Evolutionary conservation across 2,329 filamentous ascomycete genomes (phyloP).

Genomic region (Gremmenia infestans): DNA sequence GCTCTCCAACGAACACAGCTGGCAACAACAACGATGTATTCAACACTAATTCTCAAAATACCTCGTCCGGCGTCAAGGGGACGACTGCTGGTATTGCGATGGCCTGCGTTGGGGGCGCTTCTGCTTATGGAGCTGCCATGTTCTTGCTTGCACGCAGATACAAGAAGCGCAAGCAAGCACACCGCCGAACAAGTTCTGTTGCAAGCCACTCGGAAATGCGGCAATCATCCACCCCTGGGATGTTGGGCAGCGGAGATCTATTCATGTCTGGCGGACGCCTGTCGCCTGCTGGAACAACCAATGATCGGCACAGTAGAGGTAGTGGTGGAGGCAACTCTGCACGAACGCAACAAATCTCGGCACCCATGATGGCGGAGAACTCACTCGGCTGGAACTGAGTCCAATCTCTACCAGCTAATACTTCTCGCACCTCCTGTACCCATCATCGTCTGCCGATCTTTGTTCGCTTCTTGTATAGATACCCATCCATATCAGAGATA

Average conservation of each 20-base stretch:
- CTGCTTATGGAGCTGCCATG: conserved; percentile 70
- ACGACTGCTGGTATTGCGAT: conserved; percentile 62
- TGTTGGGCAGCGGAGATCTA: conserved; percentile 47
- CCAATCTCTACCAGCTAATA: conserved; percentile 12
- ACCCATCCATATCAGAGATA: conserved; percentile 6
- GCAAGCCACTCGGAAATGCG: conserved; percentile 45
- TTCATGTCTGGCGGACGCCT: conserved; percentile 34
- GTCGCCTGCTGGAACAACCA: conserved; percentile 32
- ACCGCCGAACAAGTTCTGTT: conserved; percentile 58
- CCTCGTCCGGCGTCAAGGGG: conserved; percentile 53
- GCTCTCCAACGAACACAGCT: conserved; percentile 27
- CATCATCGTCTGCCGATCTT: conserved; percentile 15
- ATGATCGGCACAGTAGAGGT: conserved; percentile 46
- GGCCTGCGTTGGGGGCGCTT: conserved; percentile 60
- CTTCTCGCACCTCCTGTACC: conserved; percentile 19
- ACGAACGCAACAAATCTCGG: conserved; percentile 64
- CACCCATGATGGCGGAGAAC: conserved; percentile 72
- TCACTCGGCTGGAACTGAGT: conserved; percentile 70
- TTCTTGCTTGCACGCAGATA: conserved; percentile 70
- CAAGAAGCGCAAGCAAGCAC: conserved; percentile 57
- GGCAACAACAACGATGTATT: conserved; percentile 37
- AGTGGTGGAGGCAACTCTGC: conserved; percentile 36
- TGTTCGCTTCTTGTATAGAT: conserved; percentile 24
- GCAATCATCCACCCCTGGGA: conserved; percentile 37
- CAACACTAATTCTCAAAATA: conserved; percentile 36